Percentiles rank a stretch among this genome's conserved stretches.
phyloP scores from a whole-genome alignment of 1,284 basidiomycete species.

The Meripilus lineatus region DNA sequence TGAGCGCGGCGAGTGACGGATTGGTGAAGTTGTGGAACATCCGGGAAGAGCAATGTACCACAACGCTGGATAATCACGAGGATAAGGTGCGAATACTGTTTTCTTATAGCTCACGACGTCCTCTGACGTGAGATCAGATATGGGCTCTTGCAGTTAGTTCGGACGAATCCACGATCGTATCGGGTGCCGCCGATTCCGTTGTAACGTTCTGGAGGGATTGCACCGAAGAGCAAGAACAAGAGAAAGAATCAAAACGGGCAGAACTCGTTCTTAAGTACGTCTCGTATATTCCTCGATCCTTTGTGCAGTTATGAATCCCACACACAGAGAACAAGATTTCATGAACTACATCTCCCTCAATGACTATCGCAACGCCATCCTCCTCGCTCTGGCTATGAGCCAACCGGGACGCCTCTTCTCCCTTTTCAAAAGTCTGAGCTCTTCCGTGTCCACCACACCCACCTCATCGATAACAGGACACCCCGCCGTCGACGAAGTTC shows the following conservation, averaged over 20 bases:
- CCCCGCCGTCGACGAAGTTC: conserved; percentile 73
- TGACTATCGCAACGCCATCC: conserved; percentile 90
- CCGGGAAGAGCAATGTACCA: conserved; percentile 79
- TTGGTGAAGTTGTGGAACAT: conserved; percentile 96
- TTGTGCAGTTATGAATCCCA: too few species aligned
- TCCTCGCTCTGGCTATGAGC: conserved; percentile 86
- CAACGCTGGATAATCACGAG: conserved; percentile 94
- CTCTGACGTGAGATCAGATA: conserved; percentile 50
- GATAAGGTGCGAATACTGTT: conserved; percentile 66
- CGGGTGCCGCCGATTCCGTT: conserved; percentile 91
- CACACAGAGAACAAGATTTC: conserved; percentile 88
- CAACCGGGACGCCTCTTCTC: conserved; percentile 87
- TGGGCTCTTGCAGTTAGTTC: conserved; percentile 86
- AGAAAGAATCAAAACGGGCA: conserved; percentile 68
- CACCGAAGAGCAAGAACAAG: conserved; percentile 73
- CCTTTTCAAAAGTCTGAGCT: conserved; percentile 69
- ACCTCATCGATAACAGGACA: conserved; percentile 56
- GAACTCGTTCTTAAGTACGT: conserved; percentile 76
- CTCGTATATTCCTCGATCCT: neutral
- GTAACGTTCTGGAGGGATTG: conserved; percentile 95
- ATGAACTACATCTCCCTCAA: conserved; percentile 83
- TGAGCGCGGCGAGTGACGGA: conserved; percentile 90
- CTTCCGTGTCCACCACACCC: conserved; percentile 9
- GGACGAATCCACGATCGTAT: conserved; percentile 80
- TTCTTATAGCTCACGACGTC: neutral